phyloP scores from a whole-genome alignment of 129 eudicot species.

The Daucus carota region DH1_v3.0 NC_030388.2:29881501-29882000 shows the following conservation, averaged over 20 bases:
- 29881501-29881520: too few relatives aligned
- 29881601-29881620: too few relatives aligned
- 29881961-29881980: neutral
- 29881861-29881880: neutral
- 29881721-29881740: neutral
- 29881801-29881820: slow-evolving; percentile 24
- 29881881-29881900: neutral
- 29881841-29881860: neutral
- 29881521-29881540: too few relatives aligned
- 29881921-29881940: slow-evolving; percentile 2
- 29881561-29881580: too few relatives aligned
- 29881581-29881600: too few relatives aligned
- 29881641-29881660: too few relatives aligned
- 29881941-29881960: neutral
- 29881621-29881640: too few relatives aligned
- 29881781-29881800: slow-evolving; percentile 27
- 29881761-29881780: slow-evolving; percentile 18
- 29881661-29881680: too few relatives aligned
- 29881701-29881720: too few relatives aligned
- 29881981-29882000: neutral
- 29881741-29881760: neutral
- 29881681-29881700: too few relatives aligned
- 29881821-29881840: neutral
- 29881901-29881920: neutral
- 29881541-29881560: too few relatives aligned